Evolutionary conservation across 2,329 filamentous ascomycete species (phyloP).

Genomic region (Botryotinia calthae): DNA sequence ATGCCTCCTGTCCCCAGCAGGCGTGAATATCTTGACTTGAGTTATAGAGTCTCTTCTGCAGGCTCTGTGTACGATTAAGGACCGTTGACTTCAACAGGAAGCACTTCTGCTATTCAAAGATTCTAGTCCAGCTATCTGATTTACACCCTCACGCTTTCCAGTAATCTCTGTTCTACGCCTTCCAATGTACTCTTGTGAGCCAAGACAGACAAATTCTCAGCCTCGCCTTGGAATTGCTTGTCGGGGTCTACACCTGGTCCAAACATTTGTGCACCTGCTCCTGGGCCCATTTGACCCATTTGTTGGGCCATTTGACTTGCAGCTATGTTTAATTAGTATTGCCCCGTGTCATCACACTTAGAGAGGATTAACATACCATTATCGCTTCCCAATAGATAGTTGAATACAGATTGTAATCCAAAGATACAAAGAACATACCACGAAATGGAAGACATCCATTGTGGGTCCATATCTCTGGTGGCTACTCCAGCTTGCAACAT

Average conservation of each 20-base stretch:
- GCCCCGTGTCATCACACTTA: not conserved
- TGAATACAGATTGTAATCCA: constrained; percentile 93
- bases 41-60: not conserved
- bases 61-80: not conserved
- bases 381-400: constrained; percentile 92
- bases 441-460: constrained; percentile 97
- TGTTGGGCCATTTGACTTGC: constrained; percentile 88
- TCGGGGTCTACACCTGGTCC: constrained; percentile 91
- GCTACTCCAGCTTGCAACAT: constrained; percentile 98
- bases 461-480: constrained; percentile 91
- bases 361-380: constrained; percentile 66
- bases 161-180: constrained; percentile 78
- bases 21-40: not conserved
- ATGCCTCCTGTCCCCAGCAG: not conserved
- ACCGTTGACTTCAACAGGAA: constrained; percentile 9
- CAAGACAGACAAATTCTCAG: constrained; percentile 91
- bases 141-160: constrained; percentile 47
- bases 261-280: constrained; percentile 68
- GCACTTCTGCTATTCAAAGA: constrained; percentile 4
- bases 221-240: constrained; percentile 89
- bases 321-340: constrained; percentile 51
- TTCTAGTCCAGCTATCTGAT: not conserved
- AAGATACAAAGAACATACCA: constrained; percentile 99
- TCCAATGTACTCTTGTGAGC: constrained; percentile 92
- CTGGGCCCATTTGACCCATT: constrained; percentile 70